These are phyloP conservation scores for Tolypocladium cylindrosporum DNA, from an alignment of 2,329 filamentous ascomycete species.

Conservation along the genomic window DNA sequence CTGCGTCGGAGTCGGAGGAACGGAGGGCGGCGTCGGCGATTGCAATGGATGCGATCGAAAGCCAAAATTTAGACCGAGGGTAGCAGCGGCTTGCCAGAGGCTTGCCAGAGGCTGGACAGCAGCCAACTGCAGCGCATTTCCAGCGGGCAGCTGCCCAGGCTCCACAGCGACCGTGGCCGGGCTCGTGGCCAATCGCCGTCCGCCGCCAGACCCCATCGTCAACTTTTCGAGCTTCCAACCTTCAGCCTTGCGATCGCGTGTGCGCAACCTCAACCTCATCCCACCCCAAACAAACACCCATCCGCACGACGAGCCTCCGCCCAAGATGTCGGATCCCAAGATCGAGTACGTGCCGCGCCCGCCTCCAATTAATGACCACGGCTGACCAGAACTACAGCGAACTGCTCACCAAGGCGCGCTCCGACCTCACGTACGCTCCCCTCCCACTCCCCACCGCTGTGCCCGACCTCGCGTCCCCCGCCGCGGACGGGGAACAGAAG, in stretches of 20 bases:
- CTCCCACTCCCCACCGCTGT: conserved; percentile 2
- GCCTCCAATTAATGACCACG: not conserved
- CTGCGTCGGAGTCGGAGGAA: not conserved
- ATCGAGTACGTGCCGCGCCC: conserved; percentile 48
- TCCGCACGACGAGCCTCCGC: conserved; percentile 1
- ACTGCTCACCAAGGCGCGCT: conserved; percentile 78
- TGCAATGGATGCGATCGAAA: not conserved
- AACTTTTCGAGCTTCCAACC: conserved; percentile 22
- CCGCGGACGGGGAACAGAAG: not conserved
- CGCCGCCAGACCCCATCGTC: conserved; percentile 5
- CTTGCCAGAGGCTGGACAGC: not conserved
- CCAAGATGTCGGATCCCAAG: conserved; percentile 55
- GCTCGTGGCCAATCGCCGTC: conserved; percentile 16
- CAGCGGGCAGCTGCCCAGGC: not conserved
- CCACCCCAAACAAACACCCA: conserved; percentile 7
- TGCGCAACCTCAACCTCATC: conserved; percentile 7
- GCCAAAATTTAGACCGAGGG: conserved; percentile 18
- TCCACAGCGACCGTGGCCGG: not conserved
- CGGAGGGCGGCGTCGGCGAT: not conserved
- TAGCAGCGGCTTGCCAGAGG: conserved; percentile 9
- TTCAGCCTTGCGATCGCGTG: conserved; percentile 22
- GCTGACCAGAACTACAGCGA: conserved; percentile 46
- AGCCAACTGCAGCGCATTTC: not conserved
- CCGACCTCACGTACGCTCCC: conserved; percentile 71
- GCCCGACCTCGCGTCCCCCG: not conserved